These are phyloP conservation scores for Dujonia santamariae DNA, from an alignment of 1,139 yeast genomes.

Conservation along the genomic window DNA sequence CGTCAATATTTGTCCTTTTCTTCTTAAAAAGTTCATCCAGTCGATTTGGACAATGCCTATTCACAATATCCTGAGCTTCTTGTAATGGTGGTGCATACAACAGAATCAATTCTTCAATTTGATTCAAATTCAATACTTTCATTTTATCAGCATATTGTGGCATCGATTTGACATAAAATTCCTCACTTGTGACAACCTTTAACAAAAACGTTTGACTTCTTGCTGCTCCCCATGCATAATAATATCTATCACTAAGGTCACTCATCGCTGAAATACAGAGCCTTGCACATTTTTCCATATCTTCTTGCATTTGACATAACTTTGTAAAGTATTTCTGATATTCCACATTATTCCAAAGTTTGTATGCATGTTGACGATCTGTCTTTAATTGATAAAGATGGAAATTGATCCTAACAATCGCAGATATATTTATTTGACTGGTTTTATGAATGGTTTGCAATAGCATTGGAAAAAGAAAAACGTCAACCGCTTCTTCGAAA, in stretches of 20 bases:
- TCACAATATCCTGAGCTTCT: constrained; percentile 5
- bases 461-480: constrained; percentile 19
- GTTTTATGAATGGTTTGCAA: constrained; percentile 21
- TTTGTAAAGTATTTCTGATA: constrained; percentile 5
- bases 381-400: constrained; percentile 4
- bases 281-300: constrained; percentile 16
- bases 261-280: constrained; percentile 11
- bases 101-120: constrained; percentile 4
- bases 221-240: constrained; percentile 44
- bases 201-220: constrained; percentile 33
- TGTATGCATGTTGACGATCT: constrained; percentile 6
- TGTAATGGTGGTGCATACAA: constrained; percentile 4
- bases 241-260: constrained; percentile 30
- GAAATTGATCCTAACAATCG: constrained; percentile 14
- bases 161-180: constrained; percentile 15
- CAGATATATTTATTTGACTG: constrained; percentile 18
- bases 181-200: constrained; percentile 20
- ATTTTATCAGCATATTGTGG: neutral
- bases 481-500: constrained; percentile 18
- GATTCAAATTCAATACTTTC: neutral
- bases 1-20: too few species aligned
- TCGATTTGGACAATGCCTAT: constrained; percentile 4
- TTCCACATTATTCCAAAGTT: constrained; percentile 4
- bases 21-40: constrained; percentile 4
- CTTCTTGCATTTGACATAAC: constrained; percentile 12